Base-by-base conservation (phyloP, 2,329 filamentous ascomycete genomes). In the Botrytis hyacinthi region DNA sequence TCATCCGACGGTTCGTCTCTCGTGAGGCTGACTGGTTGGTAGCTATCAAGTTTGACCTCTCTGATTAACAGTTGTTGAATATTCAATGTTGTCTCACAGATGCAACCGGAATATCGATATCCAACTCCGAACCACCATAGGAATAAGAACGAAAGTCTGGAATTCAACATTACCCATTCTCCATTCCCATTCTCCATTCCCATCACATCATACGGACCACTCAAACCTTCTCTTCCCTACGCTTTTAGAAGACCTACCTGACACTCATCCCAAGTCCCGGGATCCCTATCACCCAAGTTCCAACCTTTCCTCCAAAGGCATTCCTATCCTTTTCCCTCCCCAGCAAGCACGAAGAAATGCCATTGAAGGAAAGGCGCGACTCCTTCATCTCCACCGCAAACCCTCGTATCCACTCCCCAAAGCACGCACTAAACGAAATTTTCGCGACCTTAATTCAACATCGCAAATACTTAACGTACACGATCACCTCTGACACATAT, bases 381-480 rank as follows among this genome's bases (percentile, higher is more conserved):
- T 40, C 32, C 44, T 54, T 40, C 40, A 46, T 22, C 18, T 42
- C 44, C 29, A 46, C 44, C 44, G 18, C 9, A 26, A 42, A 32
- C 14, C 16, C n/a, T 18, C n/a, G 37, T 54, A 51, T 57, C 70
- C 61, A 67, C 37, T 26, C 35, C 71, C n/a, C 48, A 14, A 29
- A 60, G 9, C 70, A 42, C 12, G 44, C 40, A 44, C n/a, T 61
- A 75, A 70, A 44, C 57, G 26, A 60, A 75, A 75, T 75, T 57
- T 57, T 48, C 42, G 6, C 44, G 46, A 68, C 73, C 76, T 75
- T 78, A 75, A 74, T 74, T 75, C 75, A 77, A 76, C 76, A 76
- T 76, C 78, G 77, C 75, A 71, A 78, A 75, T 73, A 74, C 76
- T 78, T 76, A 77, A 77, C 77, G 70, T 78, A 77, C 73, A 75